Percentiles rank a stretch among this genome's conserved stretches.
These are phyloP conservation scores for Pleurostoma richardsiae DNA, from an alignment of 2,329 filamentous ascomycete species.

Conservation along the genomic window DNA sequence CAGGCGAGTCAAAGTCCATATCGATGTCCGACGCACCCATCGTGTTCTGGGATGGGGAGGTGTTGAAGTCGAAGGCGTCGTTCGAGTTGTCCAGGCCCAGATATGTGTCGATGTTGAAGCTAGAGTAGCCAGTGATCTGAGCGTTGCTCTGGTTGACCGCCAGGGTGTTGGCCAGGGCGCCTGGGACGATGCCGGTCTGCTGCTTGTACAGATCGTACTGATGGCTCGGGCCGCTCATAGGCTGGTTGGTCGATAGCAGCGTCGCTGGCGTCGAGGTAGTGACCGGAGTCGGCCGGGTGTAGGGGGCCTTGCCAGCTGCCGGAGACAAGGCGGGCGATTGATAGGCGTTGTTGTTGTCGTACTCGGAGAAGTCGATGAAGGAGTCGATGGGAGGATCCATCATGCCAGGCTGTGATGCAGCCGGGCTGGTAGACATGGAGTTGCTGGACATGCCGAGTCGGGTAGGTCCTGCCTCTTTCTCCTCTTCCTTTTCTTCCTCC, in stretches of 20 bases:
- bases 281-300: constrained; percentile 40
- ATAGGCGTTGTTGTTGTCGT: constrained; percentile 52
- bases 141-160: constrained; percentile 63
- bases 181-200: constrained; percentile 86
- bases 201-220: constrained; percentile 95
- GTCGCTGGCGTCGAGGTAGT: constrained; percentile 50
- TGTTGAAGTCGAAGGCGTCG: constrained; percentile 68
- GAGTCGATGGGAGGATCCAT: constrained; percentile 50
- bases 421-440: constrained; percentile 17
- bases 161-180: constrained; percentile 74
- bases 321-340: constrained; percentile 58
- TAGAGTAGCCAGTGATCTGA: constrained; percentile 48
- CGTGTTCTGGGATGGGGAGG: constrained; percentile 54
- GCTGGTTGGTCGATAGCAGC: constrained; percentile 47
- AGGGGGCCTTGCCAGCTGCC: constrained; percentile 45
- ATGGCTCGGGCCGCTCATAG: constrained; percentile 78
- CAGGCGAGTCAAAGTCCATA: constrained; percentile 59
- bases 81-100: constrained; percentile 52
- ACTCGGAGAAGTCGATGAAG: constrained; percentile 57
- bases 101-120: constrained; percentile 42
- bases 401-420: constrained; percentile 26
- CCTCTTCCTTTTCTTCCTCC: background rate
- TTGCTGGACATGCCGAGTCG: constrained; percentile 12
- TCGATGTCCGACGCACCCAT: constrained; percentile 62
- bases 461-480: too few relatives aligned